phyloP scores from a whole-genome alignment of 75 land plant genomes.

The Sequoiadendron giganteum region DNA sequence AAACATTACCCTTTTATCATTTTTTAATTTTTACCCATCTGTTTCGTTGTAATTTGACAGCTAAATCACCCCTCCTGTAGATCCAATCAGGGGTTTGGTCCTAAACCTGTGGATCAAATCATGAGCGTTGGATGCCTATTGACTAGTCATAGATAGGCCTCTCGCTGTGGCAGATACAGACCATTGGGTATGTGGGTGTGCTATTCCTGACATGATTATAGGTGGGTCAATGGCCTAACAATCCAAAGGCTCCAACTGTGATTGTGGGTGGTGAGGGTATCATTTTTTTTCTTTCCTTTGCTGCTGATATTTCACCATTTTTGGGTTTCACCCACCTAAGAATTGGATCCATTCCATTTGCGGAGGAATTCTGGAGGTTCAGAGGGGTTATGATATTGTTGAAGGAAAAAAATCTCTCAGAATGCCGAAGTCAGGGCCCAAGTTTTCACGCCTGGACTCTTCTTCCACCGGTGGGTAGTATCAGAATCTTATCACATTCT shows the following conservation, averaged over 20 bases:
- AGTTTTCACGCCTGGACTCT: constrained; percentile 8
- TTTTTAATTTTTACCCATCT: neutral
- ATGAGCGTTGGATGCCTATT: neutral
- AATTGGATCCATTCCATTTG: neutral
- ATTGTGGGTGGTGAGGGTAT: constrained; percentile 6
- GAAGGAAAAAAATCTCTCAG: neutral
- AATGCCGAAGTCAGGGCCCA: constrained; percentile 15
- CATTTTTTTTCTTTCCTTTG: neutral
- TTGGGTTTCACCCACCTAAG: neutral
- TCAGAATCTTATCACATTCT: neutral
- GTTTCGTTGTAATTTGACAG: neutral
- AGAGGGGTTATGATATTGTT: neutral
- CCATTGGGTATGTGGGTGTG: neutral
- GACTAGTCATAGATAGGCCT: constrained; percentile 8
- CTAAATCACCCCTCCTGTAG: neutral
- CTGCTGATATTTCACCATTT: neutral
- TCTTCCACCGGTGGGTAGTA: neutral
- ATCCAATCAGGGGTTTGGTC: neutral
- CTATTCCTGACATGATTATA: too few relatives aligned
- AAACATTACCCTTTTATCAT: too few relatives aligned
- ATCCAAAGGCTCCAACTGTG: neutral
- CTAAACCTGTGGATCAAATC: constrained; percentile 1
- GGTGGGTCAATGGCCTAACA: constrained; percentile 11
- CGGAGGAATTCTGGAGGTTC: neutral
- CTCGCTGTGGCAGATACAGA: neutral